phyloP scores from a whole-genome alignment of 805 yeast genomes.

The Metschnikowia baotianmanensis region DNA sequence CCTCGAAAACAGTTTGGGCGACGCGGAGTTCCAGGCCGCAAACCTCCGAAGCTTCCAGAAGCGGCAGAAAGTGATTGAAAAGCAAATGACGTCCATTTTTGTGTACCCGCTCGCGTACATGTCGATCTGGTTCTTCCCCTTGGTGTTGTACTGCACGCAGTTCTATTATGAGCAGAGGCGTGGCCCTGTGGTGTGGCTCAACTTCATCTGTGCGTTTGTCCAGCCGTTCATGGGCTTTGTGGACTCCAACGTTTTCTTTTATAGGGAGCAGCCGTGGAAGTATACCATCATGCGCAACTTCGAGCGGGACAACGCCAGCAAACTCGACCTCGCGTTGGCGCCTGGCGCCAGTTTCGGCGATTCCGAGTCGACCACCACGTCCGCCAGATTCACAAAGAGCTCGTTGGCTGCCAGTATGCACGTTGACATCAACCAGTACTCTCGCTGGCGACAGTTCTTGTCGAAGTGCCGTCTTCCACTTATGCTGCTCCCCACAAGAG shows the following conservation, averaged over 20 bases:
- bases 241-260: conserved; percentile 71
- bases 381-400: conserved; percentile 24
- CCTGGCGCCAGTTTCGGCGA: conserved; percentile 13
- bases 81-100: conserved; percentile 77
- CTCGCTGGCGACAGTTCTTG: conserved; percentile 40
- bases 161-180: conserved; percentile 44
- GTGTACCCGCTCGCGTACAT: conserved; percentile 82
- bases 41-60: conserved; percentile 59
- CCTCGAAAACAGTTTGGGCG: conserved; percentile 23
- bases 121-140: conserved; percentile 79
- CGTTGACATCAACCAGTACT: conserved; percentile 29
- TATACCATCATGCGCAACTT: conserved; percentile 41
- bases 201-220: conserved; percentile 66
- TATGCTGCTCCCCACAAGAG: conserved; percentile 43
- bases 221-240: conserved; percentile 80
- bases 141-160: conserved; percentile 61
- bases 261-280: conserved; percentile 80
- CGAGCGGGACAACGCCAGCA: conserved; percentile 31
- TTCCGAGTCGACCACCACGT: conserved; percentile 26
- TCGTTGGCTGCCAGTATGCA: conserved; percentile 31
- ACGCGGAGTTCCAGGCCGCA: conserved; percentile 52
- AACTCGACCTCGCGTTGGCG: conserved; percentile 21
- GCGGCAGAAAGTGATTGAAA: conserved; percentile 64
- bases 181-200: conserved; percentile 61
- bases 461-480: conserved; percentile 42